Base-by-base conservation (phyloP, 2,329 filamentous ascomycete species). In the Ophiostoma novo-ulmi region DNA sequence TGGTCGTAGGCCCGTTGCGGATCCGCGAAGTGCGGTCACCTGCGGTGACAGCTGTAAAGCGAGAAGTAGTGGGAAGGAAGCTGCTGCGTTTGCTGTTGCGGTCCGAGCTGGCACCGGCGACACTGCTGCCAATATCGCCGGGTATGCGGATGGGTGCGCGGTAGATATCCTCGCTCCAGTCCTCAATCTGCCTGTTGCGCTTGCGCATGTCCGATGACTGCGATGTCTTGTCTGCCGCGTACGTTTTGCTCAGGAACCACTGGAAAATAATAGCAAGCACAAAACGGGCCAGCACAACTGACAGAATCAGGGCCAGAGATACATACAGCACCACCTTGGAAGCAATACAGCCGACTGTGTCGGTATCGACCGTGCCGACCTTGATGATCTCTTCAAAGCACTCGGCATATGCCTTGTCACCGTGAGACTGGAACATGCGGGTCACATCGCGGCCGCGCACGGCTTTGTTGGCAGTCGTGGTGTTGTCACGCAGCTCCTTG, bases 91-190 rank as follows among this genome's bases (percentile, higher is more conserved):
- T 97, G 85, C 86, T 93, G 70, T 83, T 85, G 69, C 91, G 87
- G 74, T 94, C 93, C 55, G 86, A 88, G 68, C 68, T 71, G 13
- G 82, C 80, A 13, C 84, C 85, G 22, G 80, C 80, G 72, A 88
- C 85, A 68, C 87, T 89, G 76, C 87, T 90, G 71, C 87, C 86
- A 61, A 90, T 82, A 76, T 97, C 88, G 22, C 88, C 95, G 3
- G 90, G 87, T 74, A 97, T 84, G 74, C 93, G 91, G 70, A 91
- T 89, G 35, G 93, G 93, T 3, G 94, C 91, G 63, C 93, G 91
- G 80, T 99, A 98, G 76, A 99, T 99, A 77, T 99, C 95, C 74
- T 98, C 92, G 17, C 90, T 91, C 95, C 95, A 99, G 76, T 97
- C 94, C 79, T 99, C 95, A 74, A 99, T 99, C 81, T 98, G 93